phyloP scores from a whole-genome alignment of 2,329 filamentous ascomycete species.

The Bipolaris gigantea region DNA sequence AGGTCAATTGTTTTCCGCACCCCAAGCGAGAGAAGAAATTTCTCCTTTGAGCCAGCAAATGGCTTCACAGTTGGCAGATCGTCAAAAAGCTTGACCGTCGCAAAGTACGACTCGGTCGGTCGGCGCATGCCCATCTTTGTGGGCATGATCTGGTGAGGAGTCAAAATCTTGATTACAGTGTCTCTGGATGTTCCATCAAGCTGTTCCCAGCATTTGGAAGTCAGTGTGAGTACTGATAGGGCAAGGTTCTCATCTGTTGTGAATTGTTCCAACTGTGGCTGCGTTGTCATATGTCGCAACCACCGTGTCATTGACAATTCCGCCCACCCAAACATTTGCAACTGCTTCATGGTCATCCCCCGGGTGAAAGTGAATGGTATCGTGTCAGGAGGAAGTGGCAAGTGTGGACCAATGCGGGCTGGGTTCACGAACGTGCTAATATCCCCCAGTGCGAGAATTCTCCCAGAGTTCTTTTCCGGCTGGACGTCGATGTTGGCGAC shows the following conservation, averaged over 20 bases:
- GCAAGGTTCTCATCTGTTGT: slow-evolving; percentile 74
- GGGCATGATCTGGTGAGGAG: slow-evolving; percentile 74
- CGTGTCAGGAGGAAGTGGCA: slow-evolving; percentile 79
- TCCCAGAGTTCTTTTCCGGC: slow-evolving; percentile 59
- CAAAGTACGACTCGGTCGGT: slow-evolving; percentile 86
- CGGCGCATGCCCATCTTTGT: slow-evolving; percentile 88
- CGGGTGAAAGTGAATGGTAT: slow-evolving; percentile 85
- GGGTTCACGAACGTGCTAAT: slow-evolving; percentile 75
- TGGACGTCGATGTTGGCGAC: slow-evolving; percentile 65
- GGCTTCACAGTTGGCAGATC: slow-evolving; percentile 83
- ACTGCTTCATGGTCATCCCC: slow-evolving; percentile 64
- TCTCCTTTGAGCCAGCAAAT: slow-evolving; percentile 78
- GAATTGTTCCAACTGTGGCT: slow-evolving; percentile 63
- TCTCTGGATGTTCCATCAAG: slow-evolving; percentile 67
- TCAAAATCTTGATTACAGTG: slow-evolving; percentile 66
- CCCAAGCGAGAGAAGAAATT: slow-evolving; percentile 78
- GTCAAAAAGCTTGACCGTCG: slow-evolving; percentile 91
- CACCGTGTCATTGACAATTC: slow-evolving; percentile 83
- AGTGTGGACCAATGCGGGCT: slow-evolving; percentile 75
- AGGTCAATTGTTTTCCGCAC: slow-evolving; percentile 95
- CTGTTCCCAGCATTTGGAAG: slow-evolving; percentile 92
- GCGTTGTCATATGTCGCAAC: slow-evolving; percentile 72
- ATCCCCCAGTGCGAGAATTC: slow-evolving; percentile 74
- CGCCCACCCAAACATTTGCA: slow-evolving; percentile 83
- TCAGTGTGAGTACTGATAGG: slow-evolving; percentile 71